A percentile compares a stretch with the other conserved stretches of the same genome.
phyloP scores from a whole-genome alignment of 1,139 yeast genomes.

The Yamadazyma friedrichii region DNA sequence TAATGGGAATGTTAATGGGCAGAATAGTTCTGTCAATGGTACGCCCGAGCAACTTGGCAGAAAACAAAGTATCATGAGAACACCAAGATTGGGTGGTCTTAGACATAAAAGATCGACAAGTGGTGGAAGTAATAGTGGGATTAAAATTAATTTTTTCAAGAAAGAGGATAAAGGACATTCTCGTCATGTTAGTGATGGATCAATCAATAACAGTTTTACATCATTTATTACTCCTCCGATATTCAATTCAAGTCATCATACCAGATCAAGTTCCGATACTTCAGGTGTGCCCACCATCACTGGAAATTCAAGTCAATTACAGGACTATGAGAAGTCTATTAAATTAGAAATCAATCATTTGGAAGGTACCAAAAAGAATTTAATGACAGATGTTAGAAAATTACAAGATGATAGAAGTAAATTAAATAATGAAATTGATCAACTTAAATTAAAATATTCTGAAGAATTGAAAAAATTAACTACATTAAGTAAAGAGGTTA shows the following conservation, averaged over 20 bases:
- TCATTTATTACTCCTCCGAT: slow-evolving; percentile 43
- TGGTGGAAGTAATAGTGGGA: slow-evolving; percentile 26
- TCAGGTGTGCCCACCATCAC: not conserved
- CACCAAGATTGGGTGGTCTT: slow-evolving; percentile 33
- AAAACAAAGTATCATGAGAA: slow-evolving; percentile 29
- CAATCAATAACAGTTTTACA: slow-evolving; percentile 16
- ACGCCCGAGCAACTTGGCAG: slow-evolving; percentile 15
- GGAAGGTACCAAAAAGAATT: slow-evolving; percentile 24
- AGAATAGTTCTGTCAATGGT: not conserved
- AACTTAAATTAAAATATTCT: slow-evolving; percentile 23
- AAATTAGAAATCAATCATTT: slow-evolving; percentile 44
- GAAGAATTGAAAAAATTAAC: slow-evolving; percentile 28
- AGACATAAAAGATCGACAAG: slow-evolving; percentile 45
- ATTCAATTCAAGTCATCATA: slow-evolving; percentile 34
- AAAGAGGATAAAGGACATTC: slow-evolving; percentile 29
- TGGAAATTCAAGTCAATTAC: not conserved
- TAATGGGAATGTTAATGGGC: slow-evolving; percentile 10
- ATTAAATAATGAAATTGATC: slow-evolving; percentile 25
- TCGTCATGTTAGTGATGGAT: slow-evolving; percentile 44
- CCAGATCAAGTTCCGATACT: slow-evolving; percentile 40
- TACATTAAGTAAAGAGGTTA: slow-evolving; percentile 27
- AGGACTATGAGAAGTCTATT: slow-evolving; percentile 19
- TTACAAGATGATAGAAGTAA: slow-evolving; percentile 29
- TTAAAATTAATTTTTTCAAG: slow-evolving; percentile 37
- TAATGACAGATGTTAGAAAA: slow-evolving; percentile 30